Evolutionary conservation across 768 basidiomycete species (phyloP), one percentile per base, ranked within the genome.

Genomic region (Xerocomellus chrysenteron): DNA sequence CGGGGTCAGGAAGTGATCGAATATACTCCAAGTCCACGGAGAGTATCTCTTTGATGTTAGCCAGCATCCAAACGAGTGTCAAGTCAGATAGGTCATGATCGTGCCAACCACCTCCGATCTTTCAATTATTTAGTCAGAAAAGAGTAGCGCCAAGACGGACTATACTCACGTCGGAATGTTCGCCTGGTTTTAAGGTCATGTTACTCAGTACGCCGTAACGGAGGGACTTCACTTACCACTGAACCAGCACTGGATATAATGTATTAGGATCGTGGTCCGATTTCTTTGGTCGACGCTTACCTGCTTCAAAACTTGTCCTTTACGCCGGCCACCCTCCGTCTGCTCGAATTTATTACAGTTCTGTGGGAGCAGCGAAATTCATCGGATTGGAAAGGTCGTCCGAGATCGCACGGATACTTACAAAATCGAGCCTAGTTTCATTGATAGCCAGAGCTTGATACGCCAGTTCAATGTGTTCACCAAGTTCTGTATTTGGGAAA

Each of bases 381-480:
- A 45, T 54, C 28, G 35, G 14, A 50, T 51, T n/a, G 36, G 17
- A 32, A 47, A 52, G 16, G 17, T 39, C 19, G 19, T 26, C 50
- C 19, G 13, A 45, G 37, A 19, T 19, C 10, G 17, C 2, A 28
- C 16, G 10, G 19, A 35, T 24, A 61, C 85, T 59, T 69, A 88
- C 88, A 65, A 90, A 90, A 65, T 90, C 88, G 14, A 72, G 75
- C 49, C 88, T 76, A 33, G 75, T 77, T 68, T 90, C 88, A 57
- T 90, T 79, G 21, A 90, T 69, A 19, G 87, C 88, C 45, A 90
- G 68, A 1, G 87, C 85, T 53, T 90, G 88, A 62, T 82, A 89
- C 1, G 86, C 86, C 28, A 76, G 69, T 59, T 86, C 77, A 26
- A 90, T 71, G 65, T 90, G 88, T 28, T 78, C 74, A 35, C 87